Evolutionary conservation across 306 rosid genomes (phyloP), one percentile per base, ranked within the genome.

Genomic region (Dryas octopetala): DNA sequence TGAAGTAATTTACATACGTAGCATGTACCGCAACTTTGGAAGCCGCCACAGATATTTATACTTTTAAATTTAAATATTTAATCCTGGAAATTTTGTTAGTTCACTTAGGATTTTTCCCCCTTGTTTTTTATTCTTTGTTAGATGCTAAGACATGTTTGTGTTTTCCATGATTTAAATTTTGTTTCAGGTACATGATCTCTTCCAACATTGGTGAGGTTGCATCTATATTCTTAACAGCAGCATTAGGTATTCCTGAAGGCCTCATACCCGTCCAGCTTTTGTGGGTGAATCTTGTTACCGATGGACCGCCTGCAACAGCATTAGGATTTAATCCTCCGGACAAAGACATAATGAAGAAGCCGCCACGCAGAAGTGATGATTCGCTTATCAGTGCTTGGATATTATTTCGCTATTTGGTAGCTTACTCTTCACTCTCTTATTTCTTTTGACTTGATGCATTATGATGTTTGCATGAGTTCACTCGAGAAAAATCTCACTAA

Each of bases 291-390:
- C 94, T 90, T 70, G 97, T 89, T 70, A 91, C 97, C 0, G 97
- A 91, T 75, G 97, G 97, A 53, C 93, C 97, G 43, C 96, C 96
- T 28, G 96, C 97, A 60, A 91, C 96, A 44, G 97, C 97, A 46
- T 79, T 89, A 76, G 97, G 97, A 76, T 91, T 91, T 62, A 91
- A 91, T 76, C 97, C 97, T 82, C 91, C 89, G 0, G 96, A 91
- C 75, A 85, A 83, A 62, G 96, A 91, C 74, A 85, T 89, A 82
- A 89, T 91, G 97, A 86, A 86, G 87, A 91, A 91, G 83, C 90
- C 91, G 51, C 97, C 97, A 48, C 89, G 93, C 66, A 87, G 85
- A 71, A 91, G 88, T 54, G 82, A 89, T 32, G 96, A 91, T 74
- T 83, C 93, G 6, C 83, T 92, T 9, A 89, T 92, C 79, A 90